Evolutionary conservation across 768 basidiomycete species (phyloP).

Genomic region (Tricholoma matsutake): DNA sequence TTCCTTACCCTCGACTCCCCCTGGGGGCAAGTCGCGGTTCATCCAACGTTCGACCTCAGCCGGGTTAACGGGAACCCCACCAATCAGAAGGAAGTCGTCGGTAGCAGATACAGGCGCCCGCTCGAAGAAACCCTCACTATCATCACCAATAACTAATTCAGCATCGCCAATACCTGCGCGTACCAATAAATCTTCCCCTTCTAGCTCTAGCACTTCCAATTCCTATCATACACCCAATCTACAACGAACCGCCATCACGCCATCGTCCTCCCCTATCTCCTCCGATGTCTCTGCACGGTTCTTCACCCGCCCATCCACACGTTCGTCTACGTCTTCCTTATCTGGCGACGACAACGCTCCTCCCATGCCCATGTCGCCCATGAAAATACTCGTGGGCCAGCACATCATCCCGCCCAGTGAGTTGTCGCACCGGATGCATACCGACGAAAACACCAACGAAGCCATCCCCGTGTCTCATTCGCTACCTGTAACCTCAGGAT

Average conservation of each 20-base stretch:
- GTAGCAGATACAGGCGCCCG: background rate
- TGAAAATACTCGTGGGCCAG: constrained; percentile 24
- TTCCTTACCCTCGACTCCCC: constrained; percentile 5
- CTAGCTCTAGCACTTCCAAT: background rate
- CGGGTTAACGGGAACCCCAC: background rate
- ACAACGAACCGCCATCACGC: constrained; percentile 47
- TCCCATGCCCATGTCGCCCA: constrained; percentile 29
- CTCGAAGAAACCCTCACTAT: background rate
- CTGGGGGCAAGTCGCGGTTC: background rate
- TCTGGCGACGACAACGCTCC: constrained; percentile 31
- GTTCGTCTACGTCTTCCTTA: constrained; percentile 58
- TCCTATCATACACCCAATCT: constrained; percentile 5
- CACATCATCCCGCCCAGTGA: constrained; percentile 59
- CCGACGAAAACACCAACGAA: constrained; percentile 12
- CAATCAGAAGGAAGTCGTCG: background rate
- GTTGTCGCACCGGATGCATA: constrained; percentile 43
- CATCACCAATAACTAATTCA: background rate
- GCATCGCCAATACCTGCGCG: background rate
- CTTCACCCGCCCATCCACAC: constrained; percentile 42
- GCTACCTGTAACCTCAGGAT: background rate
- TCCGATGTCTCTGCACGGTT: constrained; percentile 54
- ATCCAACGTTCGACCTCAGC: background rate
- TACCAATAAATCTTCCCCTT: background rate
- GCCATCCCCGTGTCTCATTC: background rate
- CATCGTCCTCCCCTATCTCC: constrained; percentile 60